Evolutionary conservation across 2,329 filamentous ascomycete species (phyloP), one percentile per base, ranked within the genome.

Genomic region (Alternaria sp.): DNA sequence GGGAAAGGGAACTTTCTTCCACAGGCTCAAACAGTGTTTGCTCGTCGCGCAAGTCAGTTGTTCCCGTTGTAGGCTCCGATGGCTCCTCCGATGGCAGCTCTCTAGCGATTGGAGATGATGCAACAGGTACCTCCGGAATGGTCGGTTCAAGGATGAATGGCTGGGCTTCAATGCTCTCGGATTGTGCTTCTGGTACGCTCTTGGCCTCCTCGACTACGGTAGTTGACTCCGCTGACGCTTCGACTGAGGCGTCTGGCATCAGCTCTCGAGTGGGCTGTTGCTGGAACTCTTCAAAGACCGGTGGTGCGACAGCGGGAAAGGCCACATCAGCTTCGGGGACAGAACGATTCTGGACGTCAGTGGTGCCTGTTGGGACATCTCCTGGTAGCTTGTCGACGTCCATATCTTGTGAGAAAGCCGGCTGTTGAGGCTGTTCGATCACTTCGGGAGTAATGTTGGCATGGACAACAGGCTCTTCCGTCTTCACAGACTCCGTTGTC

Each of bases 1-100:
- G 65, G 30, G 62, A 62, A 55, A 66, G 63, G 17, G 69, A n/a
- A 26, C 54, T 25, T 4, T 68, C 61, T 3, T 61, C 32, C n/a
- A 47, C 57, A 15, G 44, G n/a, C 15, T 66, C 61, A 4, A 19
- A 10, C 1, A 54, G 6, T 13, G 54, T 52, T 21, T 28, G 58
- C 30, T 62, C 61, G 25, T 6, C 12, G 12, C 44, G 21, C 40
- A 40, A 36, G 17, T 17, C 13, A 8, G 17, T 45, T 3, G 11
- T 25, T 13, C 56, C 54, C 4, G 12, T 50, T 17, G 28, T 11
- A 30, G 51, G 47, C 13, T 19, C 40, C n/a, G 21, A 28, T 11
- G 4, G 15, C 6, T 13, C 9, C 17, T 50, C 32, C 19, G 7
- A 43, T 56, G 47, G 36, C 40, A 19, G 30, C 17, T 51, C 54